phyloP scores from a whole-genome alignment of 106 monocot genomes.

The Acorus calamus region DNA sequence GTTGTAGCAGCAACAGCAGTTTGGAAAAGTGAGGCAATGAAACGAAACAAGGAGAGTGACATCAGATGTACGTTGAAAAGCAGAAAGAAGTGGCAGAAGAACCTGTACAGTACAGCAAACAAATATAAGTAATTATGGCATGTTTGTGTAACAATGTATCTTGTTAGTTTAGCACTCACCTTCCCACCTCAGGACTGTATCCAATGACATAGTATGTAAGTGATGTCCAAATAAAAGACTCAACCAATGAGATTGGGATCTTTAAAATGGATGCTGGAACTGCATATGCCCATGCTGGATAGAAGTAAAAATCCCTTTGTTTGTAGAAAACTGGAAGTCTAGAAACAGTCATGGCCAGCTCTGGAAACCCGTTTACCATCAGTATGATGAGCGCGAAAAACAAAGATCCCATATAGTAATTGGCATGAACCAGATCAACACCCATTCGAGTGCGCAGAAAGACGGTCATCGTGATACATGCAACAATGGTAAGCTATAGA shows the following conservation, averaged over 20 bases:
- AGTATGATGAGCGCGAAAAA: constrained; percentile 41
- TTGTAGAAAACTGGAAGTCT: constrained; percentile 76
- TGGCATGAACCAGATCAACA: constrained; percentile 45
- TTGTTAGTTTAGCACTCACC: constrained; percentile 16
- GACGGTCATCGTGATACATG: constrained; percentile 42
- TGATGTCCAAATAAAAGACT: constrained; percentile 53
- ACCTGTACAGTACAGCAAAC: constrained; percentile 20
- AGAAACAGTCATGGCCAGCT: constrained; percentile 46
- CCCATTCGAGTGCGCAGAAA: constrained; percentile 47
- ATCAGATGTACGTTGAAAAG: constrained; percentile 52
- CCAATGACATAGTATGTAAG: constrained; percentile 71
- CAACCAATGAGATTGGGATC: constrained; percentile 59
- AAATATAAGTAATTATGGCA: neutral
- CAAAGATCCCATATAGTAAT: constrained; percentile 54
- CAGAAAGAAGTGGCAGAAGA: constrained; percentile 58
- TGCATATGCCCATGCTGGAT: constrained; percentile 86
- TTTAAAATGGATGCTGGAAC: constrained; percentile 55
- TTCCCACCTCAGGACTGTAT: constrained; percentile 50
- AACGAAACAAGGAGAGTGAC: constrained; percentile 51
- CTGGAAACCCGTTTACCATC: constrained; percentile 61
- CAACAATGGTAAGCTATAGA: constrained; percentile 40
- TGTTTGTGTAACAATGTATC: neutral
- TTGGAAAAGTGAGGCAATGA: constrained; percentile 44
- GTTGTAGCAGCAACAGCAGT: constrained; percentile 18
- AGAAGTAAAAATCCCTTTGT: constrained; percentile 76